Base-by-base conservation (phyloP, 768 basidiomycete species). In the Hygrophoropsis aurantiaca region DNA sequence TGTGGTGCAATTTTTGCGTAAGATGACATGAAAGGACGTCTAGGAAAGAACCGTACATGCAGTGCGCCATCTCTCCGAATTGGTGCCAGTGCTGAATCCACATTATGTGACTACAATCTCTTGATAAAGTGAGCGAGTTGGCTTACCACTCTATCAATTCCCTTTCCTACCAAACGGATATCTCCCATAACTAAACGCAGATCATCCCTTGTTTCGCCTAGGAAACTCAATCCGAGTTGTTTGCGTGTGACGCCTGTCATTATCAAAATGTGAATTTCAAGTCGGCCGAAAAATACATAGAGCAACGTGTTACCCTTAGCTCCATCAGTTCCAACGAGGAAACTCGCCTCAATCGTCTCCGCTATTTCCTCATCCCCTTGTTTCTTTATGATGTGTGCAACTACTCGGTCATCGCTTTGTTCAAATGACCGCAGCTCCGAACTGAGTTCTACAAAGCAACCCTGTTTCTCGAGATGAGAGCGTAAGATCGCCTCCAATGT, bases 401-500 rank as follows among this genome's bases (percentile, higher is more conserved):
- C 51, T 6, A 79, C 72, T 24, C 50, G 50, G 25, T 67, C 63
- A 2, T 61, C 58, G 8, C 54, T 51, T 46, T 79, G 72, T 41
- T 67, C 59, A 36, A 81, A 72, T 0, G 72, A 71, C n/a, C 57
- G 33, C 7, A 81, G 67, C 46, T 75, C 74, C 1, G 73, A 74
- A 13, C 69, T 71, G n/a, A 71, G 44, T 50, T 81, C 77, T 11
- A 75, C 72, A 3, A 49, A 20, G 42, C 60, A 62, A 1, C 62
- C 61, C 38, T 56, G 35, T 32, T 54, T 55, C 18, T 49, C 58
- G 25, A 64, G 61, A 36, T 58, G 61, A 3, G 50, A 43, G 5
- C 68, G 64, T 5, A 74, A n/a, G n/a, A n/a, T n/a, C n/a, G n/a
- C n/a, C n/a, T n/a, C n/a, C n/a, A n/a, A n/a, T n/a, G n/a, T n/a